phyloP scores from a whole-genome alignment of 1,284 basidiomycete species.

The Bjerkandera adusta region DNA sequence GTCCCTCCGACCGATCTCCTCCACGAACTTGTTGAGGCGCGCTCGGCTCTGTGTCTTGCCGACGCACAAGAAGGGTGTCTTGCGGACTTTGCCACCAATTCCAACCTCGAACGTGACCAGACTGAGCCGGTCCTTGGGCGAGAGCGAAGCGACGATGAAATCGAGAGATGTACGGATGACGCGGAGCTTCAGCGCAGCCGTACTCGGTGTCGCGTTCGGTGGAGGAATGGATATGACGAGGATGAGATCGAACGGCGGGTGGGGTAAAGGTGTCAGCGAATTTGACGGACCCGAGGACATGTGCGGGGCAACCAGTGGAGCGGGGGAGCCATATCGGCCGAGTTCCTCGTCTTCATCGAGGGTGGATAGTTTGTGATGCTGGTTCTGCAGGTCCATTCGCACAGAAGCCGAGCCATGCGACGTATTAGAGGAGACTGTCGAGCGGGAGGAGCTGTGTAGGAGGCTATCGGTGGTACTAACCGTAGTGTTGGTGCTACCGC shows the following conservation, averaged over 20 bases:
- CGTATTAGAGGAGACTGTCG: constrained; percentile 66
- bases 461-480: constrained; percentile 70
- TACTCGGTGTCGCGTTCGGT: constrained; percentile 66
- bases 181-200: constrained; percentile 79
- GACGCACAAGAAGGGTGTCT: constrained; percentile 83
- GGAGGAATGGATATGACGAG: constrained; percentile 88
- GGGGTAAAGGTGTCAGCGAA: constrained; percentile 74
- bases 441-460: constrained; percentile 60
- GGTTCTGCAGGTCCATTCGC: constrained; percentile 16
- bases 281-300: constrained; percentile 75
- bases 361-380: constrained; percentile 44
- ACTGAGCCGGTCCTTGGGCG: constrained; percentile 76
- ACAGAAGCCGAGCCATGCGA: constrained; percentile 51
- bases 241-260: constrained; percentile 90
- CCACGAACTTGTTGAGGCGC: constrained; percentile 76
- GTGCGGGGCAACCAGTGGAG: constrained; percentile 69
- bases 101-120: constrained; percentile 90
- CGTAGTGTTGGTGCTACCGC: constrained; percentile 64
- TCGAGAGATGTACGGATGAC: constrained; percentile 85
- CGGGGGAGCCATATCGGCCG: constrained; percentile 50
- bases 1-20: constrained; percentile 55
- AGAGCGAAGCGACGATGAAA: constrained; percentile 77
- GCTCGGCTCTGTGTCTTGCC: constrained; percentile 68
- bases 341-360: constrained; percentile 71
- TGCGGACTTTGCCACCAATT: constrained; percentile 72